Percentiles rank a stretch among this genome's conserved stretches.
These are phyloP conservation scores for Debaryomyces robertsiae DNA, from an alignment of 1,139 yeast genomes.

Conservation along the genomic window DNA sequence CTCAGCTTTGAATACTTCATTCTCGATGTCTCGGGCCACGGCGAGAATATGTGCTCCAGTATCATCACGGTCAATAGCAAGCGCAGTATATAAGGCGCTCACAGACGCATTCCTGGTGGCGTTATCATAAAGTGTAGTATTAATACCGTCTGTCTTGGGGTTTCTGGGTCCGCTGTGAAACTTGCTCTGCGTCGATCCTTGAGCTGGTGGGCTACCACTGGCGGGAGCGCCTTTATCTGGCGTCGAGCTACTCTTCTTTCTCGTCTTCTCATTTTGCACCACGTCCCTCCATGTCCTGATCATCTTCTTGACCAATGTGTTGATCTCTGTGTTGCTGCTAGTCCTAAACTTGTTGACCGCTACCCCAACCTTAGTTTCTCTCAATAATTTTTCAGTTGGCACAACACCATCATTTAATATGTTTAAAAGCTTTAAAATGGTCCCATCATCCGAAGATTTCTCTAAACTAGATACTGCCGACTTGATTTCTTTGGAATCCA, in stretches of 20 bases:
- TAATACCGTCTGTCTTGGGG: slow-evolving; percentile 79
- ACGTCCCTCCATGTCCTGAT: slow-evolving; percentile 90
- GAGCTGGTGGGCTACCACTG: slow-evolving; percentile 14
- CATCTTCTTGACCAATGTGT: slow-evolving; percentile 73
- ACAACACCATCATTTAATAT: slow-evolving; percentile 70
- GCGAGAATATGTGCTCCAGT: slow-evolving; percentile 55
- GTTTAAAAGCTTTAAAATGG: slow-evolving; percentile 66
- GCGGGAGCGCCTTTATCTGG: slow-evolving; percentile 12
- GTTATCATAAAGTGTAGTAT: slow-evolving; percentile 67
- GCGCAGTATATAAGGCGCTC: slow-evolving; percentile 81
- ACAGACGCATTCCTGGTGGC: slow-evolving; percentile 83
- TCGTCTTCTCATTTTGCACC: slow-evolving; percentile 73
- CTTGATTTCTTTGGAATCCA: slow-evolving; percentile 77
- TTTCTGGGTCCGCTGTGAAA: slow-evolving; percentile 59
- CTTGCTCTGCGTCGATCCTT: slow-evolving; percentile 27
- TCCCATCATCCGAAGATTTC: slow-evolving; percentile 67
- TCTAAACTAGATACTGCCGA: slow-evolving; percentile 72
- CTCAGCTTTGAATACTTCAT: slow-evolving; percentile 63
- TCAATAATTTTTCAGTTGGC: slow-evolving; percentile 81
- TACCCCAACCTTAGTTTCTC: slow-evolving; percentile 97
- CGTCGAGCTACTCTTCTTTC: slow-evolving; percentile 28
- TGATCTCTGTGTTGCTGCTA: slow-evolving; percentile 66
- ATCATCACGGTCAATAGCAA: slow-evolving; percentile 76
- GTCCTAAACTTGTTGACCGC: slow-evolving; percentile 87
- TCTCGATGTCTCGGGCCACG: slow-evolving; percentile 73